A percentile compares a stretch with the other conserved stretches of the same genome.
Conservation (phyloP, 768 basidiomycete genomes). For the Tephrocybe sp. region DNA sequence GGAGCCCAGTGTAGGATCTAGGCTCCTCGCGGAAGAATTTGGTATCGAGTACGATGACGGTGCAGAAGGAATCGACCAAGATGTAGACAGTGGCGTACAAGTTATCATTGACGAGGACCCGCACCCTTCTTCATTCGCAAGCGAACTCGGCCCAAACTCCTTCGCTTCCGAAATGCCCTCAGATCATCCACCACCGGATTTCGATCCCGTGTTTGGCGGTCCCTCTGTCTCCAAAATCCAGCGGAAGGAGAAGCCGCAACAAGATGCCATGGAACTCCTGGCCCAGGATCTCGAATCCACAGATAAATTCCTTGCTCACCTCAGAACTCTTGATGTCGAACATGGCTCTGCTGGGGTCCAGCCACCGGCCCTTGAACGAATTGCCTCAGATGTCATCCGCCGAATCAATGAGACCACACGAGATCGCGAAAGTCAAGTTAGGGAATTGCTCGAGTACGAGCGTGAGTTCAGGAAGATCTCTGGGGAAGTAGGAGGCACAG, state of each 20-base stretch:
- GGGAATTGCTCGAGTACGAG: constrained; percentile 74
- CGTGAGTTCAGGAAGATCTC: constrained; percentile 77
- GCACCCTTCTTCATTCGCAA: constrained; percentile 39
- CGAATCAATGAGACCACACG: constrained; percentile 71
- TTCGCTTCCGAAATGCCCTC: constrained; percentile 24
- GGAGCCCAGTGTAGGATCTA: constrained; percentile 76
- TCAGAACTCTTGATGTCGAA: constrained; percentile 67
- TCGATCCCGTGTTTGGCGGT: constrained; percentile 45
- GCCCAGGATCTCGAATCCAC: constrained; percentile 74
- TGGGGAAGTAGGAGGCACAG: constrained; percentile 73
- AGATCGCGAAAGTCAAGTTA: constrained; percentile 78
- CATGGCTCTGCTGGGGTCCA: constrained; percentile 31
- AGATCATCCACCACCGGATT: constrained; percentile 27
- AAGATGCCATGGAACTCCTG: constrained; percentile 72
- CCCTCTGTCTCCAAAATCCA: constrained; percentile 30
- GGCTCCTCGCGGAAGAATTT: constrained; percentile 81
- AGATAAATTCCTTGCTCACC: constrained; percentile 70
- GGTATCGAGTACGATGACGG: constrained; percentile 89
- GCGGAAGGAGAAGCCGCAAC: constrained; percentile 29
- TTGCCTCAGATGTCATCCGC: constrained; percentile 76
- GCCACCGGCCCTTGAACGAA: constrained; percentile 55
- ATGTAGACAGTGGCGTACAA: constrained; percentile 27
- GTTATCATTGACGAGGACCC: constrained; percentile 26
- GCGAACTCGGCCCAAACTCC: constrained; percentile 35
- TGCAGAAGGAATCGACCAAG: constrained; percentile 74